These are phyloP conservation scores for Candida bentonensis DNA, from an alignment of 805 yeast genomes.

Conservation along the genomic window DNA sequence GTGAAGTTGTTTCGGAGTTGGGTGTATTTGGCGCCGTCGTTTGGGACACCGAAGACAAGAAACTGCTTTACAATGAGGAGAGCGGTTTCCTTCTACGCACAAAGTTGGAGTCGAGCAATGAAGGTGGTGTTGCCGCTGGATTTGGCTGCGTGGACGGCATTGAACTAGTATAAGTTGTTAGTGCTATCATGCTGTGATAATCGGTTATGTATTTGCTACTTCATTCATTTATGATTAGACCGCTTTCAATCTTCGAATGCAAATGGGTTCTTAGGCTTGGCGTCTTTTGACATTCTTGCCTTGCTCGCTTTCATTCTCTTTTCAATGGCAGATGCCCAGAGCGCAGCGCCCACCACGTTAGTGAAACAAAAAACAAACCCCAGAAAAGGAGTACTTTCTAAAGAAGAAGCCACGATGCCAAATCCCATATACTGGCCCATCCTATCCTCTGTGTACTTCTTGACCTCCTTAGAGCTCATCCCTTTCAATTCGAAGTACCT, in stretches of 20 bases:
- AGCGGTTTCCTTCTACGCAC: conserved; percentile 85
- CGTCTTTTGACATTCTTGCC: background rate
- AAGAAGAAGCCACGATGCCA: conserved; percentile 22
- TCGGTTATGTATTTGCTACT: background rate
- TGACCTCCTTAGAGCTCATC: conserved; percentile 28
- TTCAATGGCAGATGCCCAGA: conserved; percentile 24
- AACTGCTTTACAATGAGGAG: conserved; percentile 44
- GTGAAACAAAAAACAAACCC: conserved; percentile 24
- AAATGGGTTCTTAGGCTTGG: background rate
- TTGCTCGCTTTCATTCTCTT: conserved; percentile 3
- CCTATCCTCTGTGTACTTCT: conserved; percentile 15
- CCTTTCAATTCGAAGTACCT: conserved; percentile 48
- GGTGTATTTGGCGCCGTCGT: conserved; percentile 81
- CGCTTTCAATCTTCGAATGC: background rate
- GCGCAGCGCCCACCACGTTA: conserved; percentile 24
- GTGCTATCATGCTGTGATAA: background rate
- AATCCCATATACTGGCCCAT: conserved; percentile 21
- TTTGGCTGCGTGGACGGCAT: conserved; percentile 92
- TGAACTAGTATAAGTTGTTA: conserved; percentile 26
- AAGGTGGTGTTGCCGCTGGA: conserved; percentile 99
- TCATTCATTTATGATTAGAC: too few relatives aligned
- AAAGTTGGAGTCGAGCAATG: conserved; percentile 74
- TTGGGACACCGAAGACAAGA: conserved; percentile 51
- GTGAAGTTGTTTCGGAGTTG: conserved; percentile 74
- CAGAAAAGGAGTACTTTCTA: conserved; percentile 22